Conservation (phyloP, 2,329 filamentous ascomycete species). For the Elsinoe australis region DNA sequence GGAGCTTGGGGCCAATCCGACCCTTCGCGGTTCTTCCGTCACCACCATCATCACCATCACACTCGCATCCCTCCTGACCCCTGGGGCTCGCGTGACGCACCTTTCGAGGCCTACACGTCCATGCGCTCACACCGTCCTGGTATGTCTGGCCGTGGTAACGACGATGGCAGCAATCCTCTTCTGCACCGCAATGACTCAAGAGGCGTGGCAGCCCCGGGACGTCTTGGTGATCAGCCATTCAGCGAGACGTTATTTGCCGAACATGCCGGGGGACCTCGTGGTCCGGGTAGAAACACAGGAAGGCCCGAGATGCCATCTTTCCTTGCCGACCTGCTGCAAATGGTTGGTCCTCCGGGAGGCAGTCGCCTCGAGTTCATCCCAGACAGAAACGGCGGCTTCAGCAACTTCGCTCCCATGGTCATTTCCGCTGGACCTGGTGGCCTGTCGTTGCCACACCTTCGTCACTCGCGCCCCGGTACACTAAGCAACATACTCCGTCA, state of each 20-base stretch:
- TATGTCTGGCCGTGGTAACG: constrained; percentile 43
- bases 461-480: background rate
- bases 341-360: constrained; percentile 19
- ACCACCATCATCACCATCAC: constrained; percentile 41
- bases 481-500: constrained; percentile 36
- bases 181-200: constrained; percentile 46
- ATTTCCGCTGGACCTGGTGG: constrained; percentile 16
- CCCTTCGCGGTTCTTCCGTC: constrained; percentile 33
- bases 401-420: constrained; percentile 17
- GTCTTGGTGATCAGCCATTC: constrained; percentile 9
- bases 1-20: constrained; percentile 45
- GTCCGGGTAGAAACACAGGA: constrained; percentile 1
- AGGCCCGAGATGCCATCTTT: constrained; percentile 15
- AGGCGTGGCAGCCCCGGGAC: constrained; percentile 13
- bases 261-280: background rate
- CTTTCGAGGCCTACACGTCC: constrained; percentile 30
- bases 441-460: background rate
- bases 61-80: constrained; percentile 12
- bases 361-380: constrained; percentile 10
- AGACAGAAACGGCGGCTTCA: background rate
- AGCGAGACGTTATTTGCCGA: constrained; percentile 14
- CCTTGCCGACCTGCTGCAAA: constrained; percentile 19
- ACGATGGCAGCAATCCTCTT: constrained; percentile 82
- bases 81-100: constrained; percentile 9
- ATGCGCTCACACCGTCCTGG: constrained; percentile 38